phyloP scores from a whole-genome alignment of 192 early-diverging fungal genomes.

The Radiomyces spectabilis region DNA sequence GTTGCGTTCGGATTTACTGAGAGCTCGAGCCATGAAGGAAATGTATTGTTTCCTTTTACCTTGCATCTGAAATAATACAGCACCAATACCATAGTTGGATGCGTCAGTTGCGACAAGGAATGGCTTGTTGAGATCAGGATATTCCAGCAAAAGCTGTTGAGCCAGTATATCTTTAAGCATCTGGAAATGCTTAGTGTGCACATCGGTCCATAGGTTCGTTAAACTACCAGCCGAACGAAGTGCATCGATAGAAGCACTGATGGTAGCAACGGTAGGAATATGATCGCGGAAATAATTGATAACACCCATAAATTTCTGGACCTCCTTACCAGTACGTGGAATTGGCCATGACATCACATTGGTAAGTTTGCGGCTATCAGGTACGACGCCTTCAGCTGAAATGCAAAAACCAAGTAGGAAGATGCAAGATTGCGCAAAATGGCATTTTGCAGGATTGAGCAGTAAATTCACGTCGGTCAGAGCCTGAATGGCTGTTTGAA shows the following conservation, averaged over 20 bases:
- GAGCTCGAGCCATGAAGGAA: conserved; percentile 13
- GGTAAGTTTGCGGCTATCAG: conserved; percentile 14
- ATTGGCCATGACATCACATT: conserved; percentile 10
- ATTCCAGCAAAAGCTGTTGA: conserved; percentile 10
- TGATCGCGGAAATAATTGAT: conserved; percentile 22
- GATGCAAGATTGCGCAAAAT: conserved; percentile 9
- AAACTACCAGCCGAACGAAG: not conserved
- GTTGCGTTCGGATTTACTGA: conserved; percentile 13
- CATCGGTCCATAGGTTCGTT: not conserved
- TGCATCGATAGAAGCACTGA: conserved; percentile 12
- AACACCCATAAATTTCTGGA: conserved; percentile 16
- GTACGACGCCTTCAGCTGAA: conserved; percentile 1
- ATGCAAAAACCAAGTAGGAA: conserved; percentile 1
- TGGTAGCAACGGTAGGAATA: not conserved
- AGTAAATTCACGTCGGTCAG: conserved; percentile 11
- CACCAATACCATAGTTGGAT: conserved; percentile 27
- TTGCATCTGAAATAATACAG: conserved; percentile 19
- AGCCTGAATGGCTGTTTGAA: not conserved
- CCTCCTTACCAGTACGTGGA: conserved; percentile 12
- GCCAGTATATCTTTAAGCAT: not conserved
- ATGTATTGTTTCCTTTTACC: conserved; percentile 14
- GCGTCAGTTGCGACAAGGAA: conserved; percentile 30
- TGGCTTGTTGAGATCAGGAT: conserved; percentile 9
- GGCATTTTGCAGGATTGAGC: conserved; percentile 12
- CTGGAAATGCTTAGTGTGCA: not conserved